phyloP scores from a whole-genome alignment of 768 basidiomycete species.

The Clitopilus hobsonii region DNA sequence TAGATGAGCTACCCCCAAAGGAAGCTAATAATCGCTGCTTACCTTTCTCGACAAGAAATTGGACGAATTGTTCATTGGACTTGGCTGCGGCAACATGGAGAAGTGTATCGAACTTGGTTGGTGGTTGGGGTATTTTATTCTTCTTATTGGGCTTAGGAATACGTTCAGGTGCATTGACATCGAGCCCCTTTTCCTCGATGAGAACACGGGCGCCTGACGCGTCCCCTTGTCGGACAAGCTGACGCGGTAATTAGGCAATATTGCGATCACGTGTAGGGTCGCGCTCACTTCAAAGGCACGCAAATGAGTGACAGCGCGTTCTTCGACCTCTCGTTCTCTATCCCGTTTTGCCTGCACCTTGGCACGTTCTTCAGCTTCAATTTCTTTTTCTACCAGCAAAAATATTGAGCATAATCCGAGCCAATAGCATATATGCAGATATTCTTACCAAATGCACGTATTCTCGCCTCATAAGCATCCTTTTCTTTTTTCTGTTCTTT shows the following conservation, averaged over 20 bases:
- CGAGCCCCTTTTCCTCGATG: constrained; percentile 24
- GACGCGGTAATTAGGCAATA: neutral
- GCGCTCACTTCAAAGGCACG: constrained; percentile 23
- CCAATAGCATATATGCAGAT: no score
- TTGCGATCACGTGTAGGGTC: neutral
- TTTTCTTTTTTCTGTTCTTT: constrained; percentile 22
- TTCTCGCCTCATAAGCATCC: constrained; percentile 25
- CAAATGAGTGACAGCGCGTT: constrained; percentile 17
- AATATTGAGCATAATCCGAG: no score
- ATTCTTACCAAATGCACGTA: constrained; percentile 26
- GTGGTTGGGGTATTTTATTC: constrained; percentile 2
- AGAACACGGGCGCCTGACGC: constrained; percentile 19
- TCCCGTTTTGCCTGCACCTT: constrained; percentile 17
- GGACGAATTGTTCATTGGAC: constrained; percentile 24
- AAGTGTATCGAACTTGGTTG: constrained; percentile 21
- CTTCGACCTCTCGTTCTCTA: constrained; percentile 17
- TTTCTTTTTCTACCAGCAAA: constrained; percentile 22
- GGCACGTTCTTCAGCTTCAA: constrained; percentile 28
- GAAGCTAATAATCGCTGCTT: neutral
- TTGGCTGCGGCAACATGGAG: constrained; percentile 30
- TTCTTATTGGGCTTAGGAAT: constrained; percentile 16
- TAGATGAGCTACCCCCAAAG: neutral
- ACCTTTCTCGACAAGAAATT: constrained; percentile 32
- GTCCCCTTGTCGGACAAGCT: constrained; percentile 22
- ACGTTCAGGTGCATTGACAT: constrained; percentile 27